A percentile compares a stretch with the other conserved stretches of the same genome.
These are phyloP conservation scores for Mikania micrantha DNA, from an alignment of 129 eudicot genomes.

Conservation along the genomic window DNA sequence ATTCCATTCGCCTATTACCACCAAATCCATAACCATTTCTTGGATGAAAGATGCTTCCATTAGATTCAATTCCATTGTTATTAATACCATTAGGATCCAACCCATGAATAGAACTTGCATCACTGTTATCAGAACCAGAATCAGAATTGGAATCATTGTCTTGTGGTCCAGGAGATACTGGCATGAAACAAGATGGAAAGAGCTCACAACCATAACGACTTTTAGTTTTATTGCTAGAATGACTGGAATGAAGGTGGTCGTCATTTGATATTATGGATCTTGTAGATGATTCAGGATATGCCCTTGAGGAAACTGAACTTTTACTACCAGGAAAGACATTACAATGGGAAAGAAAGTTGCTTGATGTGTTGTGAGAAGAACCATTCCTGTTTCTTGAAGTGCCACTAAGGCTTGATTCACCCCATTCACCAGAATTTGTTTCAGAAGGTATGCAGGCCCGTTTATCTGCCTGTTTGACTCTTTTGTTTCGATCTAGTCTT, in stretches of 20 bases:
- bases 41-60: constrained; percentile 30
- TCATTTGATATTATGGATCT: constrained; percentile 40
- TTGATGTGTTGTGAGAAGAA: constrained; percentile 54
- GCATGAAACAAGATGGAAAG: constrained; percentile 49
- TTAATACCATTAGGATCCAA: constrained; percentile 18
- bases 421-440: constrained; percentile 52
- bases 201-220: constrained; percentile 42
- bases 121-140: constrained; percentile 36
- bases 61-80: constrained; percentile 22
- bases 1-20: constrained; percentile 47
- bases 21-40: constrained; percentile 30
- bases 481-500: constrained; percentile 32
- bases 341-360: constrained; percentile 77
- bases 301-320: constrained; percentile 67
- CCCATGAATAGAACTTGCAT: constrained; percentile 29
- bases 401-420: constrained; percentile 46
- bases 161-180: constrained; percentile 30
- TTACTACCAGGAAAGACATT: constrained; percentile 59
- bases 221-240: constrained; percentile 26
- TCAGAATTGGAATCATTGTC: constrained; percentile 10
- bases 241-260: constrained; percentile 36
- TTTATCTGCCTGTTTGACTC: constrained; percentile 36
- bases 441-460: constrained; percentile 36
- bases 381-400: constrained; percentile 40
- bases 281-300: constrained; percentile 49